Percentiles rank a stretch among this genome's conserved stretches.
Evolutionary conservation across 2,329 filamentous ascomycete species (phyloP).

Genomic region (Zymoseptoria brevis): DNA sequence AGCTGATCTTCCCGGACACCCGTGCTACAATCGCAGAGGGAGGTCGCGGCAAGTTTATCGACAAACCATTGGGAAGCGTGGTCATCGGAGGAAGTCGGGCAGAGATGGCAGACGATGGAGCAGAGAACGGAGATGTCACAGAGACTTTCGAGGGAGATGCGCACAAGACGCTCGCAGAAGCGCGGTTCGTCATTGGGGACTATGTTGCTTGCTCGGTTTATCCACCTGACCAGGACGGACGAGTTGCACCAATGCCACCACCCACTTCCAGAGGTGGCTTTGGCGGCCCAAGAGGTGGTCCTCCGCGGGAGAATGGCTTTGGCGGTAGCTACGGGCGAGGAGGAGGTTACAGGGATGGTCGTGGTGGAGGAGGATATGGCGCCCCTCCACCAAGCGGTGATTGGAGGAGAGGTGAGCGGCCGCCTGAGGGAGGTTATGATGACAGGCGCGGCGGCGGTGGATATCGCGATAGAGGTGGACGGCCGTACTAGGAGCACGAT

Average conservation of each 20-base stretch:
- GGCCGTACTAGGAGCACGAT: slow-evolving; percentile 19
- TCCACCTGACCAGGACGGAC: slow-evolving; percentile 65
- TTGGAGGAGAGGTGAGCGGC: slow-evolving; percentile 34
- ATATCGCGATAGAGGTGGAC: slow-evolving; percentile 21
- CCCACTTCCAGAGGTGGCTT: slow-evolving; percentile 33
- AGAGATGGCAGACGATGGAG: slow-evolving; percentile 27
- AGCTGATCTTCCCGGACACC: slow-evolving; percentile 76
- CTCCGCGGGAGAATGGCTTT: slow-evolving; percentile 23
- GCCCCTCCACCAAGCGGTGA: slow-evolving; percentile 29
- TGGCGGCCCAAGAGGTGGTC: slow-evolving; percentile 32
- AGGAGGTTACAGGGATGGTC: slow-evolving; percentile 14
- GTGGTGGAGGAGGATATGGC: slow-evolving; percentile 21
- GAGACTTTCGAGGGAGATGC: slow-evolving; percentile 47
- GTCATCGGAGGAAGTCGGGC: slow-evolving; percentile 51
- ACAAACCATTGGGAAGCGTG: slow-evolving; percentile 75
- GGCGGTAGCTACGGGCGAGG: slow-evolving; percentile 21
- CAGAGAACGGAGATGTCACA: slow-evolving; percentile 29
- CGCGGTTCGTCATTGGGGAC: slow-evolving; percentile 80
- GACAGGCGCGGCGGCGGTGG: slow-evolving; percentile 22
- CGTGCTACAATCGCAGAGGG: slow-evolving; percentile 36
- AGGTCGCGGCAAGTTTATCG: slow-evolving; percentile 56
- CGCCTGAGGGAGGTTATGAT: slow-evolving; percentile 23
- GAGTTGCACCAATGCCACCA: slow-evolving; percentile 56
- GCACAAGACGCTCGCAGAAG: slow-evolving; percentile 66
- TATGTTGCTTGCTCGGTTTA: slow-evolving; percentile 77